Evolutionary conservation across 495 filamentous ascomycete genomes (phyloP).

Genomic region (Aspergillus haitiensis): DNA sequence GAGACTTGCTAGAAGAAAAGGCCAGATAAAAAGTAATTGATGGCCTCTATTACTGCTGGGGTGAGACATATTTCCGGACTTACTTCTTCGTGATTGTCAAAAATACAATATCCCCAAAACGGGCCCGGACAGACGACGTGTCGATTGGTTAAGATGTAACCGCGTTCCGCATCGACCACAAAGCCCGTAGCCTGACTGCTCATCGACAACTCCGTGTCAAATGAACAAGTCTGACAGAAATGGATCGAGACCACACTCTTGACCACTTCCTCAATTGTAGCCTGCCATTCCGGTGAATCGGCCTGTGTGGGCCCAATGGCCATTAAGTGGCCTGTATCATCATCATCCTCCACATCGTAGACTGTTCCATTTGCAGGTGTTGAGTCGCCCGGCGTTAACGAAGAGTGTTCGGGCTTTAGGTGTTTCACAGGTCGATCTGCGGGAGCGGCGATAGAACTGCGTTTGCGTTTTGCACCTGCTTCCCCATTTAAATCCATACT

Average conservation of each 20-base stretch:
- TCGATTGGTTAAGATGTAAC: conserved; percentile 85
- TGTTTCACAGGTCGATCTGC: conserved; percentile 60
- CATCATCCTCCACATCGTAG: conserved; percentile 50
- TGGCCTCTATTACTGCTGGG: no score
- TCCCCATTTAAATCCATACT: conserved; percentile 57
- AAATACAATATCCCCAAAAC: conserved; percentile 97
- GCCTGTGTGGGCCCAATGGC: conserved; percentile 55
- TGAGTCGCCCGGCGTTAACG: conserved; percentile 44
- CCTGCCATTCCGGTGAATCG: conserved; percentile 96
- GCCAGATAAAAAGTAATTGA: no score
- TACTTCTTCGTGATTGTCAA: conserved; percentile 95
- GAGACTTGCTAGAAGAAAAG: background rate
- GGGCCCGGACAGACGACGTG: conserved; percentile 97
- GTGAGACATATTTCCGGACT: conserved; percentile 17
- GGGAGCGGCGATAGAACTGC: conserved; percentile 49
- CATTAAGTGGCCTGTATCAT: conserved; percentile 41
- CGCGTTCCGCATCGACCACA: conserved; percentile 92
- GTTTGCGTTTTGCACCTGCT: conserved; percentile 60
- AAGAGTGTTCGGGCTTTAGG: conserved; percentile 47
- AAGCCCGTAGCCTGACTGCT: conserved; percentile 96
- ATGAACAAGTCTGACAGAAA: conserved; percentile 97
- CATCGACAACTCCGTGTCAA: conserved; percentile 92
- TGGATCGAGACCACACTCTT: conserved; percentile 93
- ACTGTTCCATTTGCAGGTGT: conserved; percentile 51
- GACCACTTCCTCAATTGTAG: conserved; percentile 90